Evolutionary conservation across 2,329 filamentous ascomycete genomes (phyloP), one percentile per base, ranked within the genome.

Genomic region (Eutypa lata): DNA sequence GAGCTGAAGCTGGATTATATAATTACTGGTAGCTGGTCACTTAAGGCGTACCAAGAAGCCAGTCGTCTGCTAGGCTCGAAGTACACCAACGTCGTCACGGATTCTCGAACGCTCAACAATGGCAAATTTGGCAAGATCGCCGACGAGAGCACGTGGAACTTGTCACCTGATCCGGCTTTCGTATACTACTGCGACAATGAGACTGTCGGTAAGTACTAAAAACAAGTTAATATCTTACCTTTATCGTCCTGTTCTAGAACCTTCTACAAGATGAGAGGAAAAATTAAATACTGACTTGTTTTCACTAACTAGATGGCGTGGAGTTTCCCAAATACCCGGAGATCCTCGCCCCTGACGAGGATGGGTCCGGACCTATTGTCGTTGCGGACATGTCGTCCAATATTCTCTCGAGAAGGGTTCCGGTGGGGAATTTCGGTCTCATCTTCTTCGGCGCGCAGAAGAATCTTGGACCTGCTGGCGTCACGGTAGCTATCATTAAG

Each of bases 401-500:
- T 71, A 96, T 97, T 67, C 84, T 97, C 49, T 91, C 90, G 46
- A 79, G 91, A 43, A 81, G 80, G 57, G 81, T 97, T 22, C 87
- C 92, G 33, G 81, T 95, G 47, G 78, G 77, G 61, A 92, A 94
- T 67, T 96, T 88, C 72, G 88, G 87, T 1, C 77, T 88, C 60
- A 88, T 97, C 67, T 97, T 97, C 75, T 95, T 91, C 57, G 91
- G 92, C 46, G 91, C 92, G 0, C 93, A 97, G 70, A 97, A 97
- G 82, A 97, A 97, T 73, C 80, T 97, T 11, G 93, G 92, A 26
- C 84, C 83, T 3, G 86, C 93, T 1, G 93, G 93, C 54, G 82
- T 97, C 55, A 94, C 93, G 6, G 89, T 96, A 26, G 87, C 89
- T 14, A 86, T 97, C 47, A 79, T 97, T 65, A 88, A 87, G 68